These are phyloP conservation scores for Penicillium atrosanguineum DNA, from an alignment of 495 filamentous ascomycete genomes.

Conservation along the genomic window DNA sequence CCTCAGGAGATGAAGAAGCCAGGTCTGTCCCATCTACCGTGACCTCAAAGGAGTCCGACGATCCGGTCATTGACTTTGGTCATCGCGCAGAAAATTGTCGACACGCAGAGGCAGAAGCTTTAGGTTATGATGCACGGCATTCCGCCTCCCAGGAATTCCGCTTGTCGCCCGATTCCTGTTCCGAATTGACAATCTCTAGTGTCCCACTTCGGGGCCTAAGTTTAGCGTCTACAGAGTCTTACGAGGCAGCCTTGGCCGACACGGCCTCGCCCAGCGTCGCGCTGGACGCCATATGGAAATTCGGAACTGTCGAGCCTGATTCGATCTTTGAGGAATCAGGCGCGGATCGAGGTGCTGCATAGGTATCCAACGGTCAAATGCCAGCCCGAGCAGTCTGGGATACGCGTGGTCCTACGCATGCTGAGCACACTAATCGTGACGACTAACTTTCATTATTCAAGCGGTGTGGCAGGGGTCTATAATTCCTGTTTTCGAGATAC, in stretches of 20 bases:
- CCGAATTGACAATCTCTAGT: slow-evolving; percentile 12
- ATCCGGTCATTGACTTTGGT: slow-evolving; percentile 7
- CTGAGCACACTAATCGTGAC: neutral
- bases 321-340: neutral
- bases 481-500: neutral
- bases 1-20: slow-evolving; percentile 1
- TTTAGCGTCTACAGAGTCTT: slow-evolving; percentile 22
- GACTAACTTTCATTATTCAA: neutral
- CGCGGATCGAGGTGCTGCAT: slow-evolving; percentile 1
- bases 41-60: neutral
- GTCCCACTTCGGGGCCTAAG: slow-evolving; percentile 22
- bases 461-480: neutral
- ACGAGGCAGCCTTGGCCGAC: slow-evolving; percentile 23
- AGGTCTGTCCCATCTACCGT: slow-evolving; percentile 10
- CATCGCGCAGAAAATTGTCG: slow-evolving; percentile 11
- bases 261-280: slow-evolving; percentile 4
- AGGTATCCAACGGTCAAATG: neutral
- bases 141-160: slow-evolving; percentile 10
- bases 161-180: slow-evolving; percentile 12
- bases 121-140: slow-evolving; percentile 8
- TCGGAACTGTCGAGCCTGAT: neutral
- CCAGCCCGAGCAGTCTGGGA: neutral
- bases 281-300: slow-evolving; percentile 3
- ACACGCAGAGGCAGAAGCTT: slow-evolving; percentile 1
- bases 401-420: neutral